Conservation (phyloP, 305 asterid species). For the Vinca major region DNA sequence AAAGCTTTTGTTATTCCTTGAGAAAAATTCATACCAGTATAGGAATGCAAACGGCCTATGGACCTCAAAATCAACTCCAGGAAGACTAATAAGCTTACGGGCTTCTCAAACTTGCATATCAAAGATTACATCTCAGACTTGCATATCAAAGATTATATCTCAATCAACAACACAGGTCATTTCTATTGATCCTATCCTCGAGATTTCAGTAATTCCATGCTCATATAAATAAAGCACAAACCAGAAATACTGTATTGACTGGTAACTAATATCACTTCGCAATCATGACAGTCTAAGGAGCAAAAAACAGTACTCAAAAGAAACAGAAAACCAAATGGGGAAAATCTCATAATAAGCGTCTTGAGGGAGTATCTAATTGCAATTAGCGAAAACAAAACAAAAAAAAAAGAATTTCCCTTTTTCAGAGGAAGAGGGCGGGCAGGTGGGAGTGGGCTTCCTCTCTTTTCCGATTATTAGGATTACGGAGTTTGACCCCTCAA, state of each 20-base stretch:
- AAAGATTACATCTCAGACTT: background rate
- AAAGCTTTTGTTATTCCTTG: background rate
- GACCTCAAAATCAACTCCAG: background rate
- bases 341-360: no score
- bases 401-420: no score
- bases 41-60: background rate
- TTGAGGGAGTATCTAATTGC: no score
- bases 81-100: background rate
- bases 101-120: background rate
- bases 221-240: background rate
- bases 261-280: background rate
- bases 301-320: background rate
- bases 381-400: no score
- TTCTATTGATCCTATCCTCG: no score
- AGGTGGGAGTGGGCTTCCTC: background rate
- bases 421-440: no score
- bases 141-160: no score
- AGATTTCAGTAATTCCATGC: background rate
- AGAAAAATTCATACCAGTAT: background rate
- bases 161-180: background rate
- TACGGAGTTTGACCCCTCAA: background rate
- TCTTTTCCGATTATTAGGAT: background rate
- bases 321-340: no score
- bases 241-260: background rate
- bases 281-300: background rate